These are phyloP conservation scores for Leavenworthia alabamica DNA, from an alignment of 345 rosid species.

Conservation along the genomic window DNA sequence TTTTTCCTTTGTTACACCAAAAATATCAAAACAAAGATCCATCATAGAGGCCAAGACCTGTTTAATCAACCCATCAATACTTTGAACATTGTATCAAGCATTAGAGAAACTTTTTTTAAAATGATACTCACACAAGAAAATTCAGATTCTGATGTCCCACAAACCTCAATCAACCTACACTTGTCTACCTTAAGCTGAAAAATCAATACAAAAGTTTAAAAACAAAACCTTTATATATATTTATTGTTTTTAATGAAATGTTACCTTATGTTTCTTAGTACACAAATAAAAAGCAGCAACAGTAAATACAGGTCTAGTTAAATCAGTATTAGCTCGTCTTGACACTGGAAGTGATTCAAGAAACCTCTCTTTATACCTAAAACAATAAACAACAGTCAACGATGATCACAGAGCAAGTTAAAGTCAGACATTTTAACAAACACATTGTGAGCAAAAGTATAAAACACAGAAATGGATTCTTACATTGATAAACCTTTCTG, in stretches of 20 bases:
- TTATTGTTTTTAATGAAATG: conserved; percentile 16
- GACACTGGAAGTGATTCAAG: conserved; percentile 57
- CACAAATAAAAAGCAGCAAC: conserved; percentile 76
- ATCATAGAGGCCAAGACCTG: conserved; percentile 13
- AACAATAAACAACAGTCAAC: background rate
- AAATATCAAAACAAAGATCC: conserved; percentile 14
- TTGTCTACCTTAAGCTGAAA: conserved; percentile 82
- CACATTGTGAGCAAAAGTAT: background rate
- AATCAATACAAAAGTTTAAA: background rate
- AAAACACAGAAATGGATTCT: background rate
- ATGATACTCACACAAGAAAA: conserved; percentile 52
- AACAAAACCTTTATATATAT: background rate
- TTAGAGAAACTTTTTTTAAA: background rate
- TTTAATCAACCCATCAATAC: background rate
- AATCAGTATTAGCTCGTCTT: conserved; percentile 55
- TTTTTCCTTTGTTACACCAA: conserved; percentile 35
- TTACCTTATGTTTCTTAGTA: conserved; percentile 61
- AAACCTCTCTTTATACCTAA: conserved; percentile 68
- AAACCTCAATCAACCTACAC: conserved; percentile 68
- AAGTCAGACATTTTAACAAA: background rate
- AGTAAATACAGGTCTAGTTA: conserved; percentile 64
- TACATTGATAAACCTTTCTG: background rate
- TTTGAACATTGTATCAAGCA: background rate
- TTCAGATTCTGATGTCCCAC: conserved; percentile 82
- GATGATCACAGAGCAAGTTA: background rate